Evolutionary conservation across 257 asterid genomes (phyloP).

Genomic region (Solanum arcanum): DNA sequence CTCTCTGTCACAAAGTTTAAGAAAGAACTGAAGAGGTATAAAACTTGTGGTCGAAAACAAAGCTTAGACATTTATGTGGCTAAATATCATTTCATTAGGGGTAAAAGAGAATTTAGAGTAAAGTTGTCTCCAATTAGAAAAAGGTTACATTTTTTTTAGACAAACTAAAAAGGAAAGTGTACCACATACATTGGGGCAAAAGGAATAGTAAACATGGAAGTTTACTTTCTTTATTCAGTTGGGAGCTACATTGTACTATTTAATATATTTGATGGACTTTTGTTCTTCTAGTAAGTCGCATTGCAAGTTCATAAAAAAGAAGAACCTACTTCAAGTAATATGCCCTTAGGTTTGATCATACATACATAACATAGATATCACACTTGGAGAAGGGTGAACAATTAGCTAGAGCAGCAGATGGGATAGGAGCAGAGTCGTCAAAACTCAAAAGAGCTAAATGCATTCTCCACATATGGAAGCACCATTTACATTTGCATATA

Average conservation of each 20-base stretch:
- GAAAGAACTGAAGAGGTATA: background rate
- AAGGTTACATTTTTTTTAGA: background rate
- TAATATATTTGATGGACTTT: background rate
- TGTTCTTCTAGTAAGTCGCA: background rate
- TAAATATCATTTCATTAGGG: background rate
- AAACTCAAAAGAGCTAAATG: background rate
- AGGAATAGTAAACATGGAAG: background rate
- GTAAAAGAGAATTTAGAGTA: background rate
- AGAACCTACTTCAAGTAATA: background rate
- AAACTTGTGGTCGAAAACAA: background rate
- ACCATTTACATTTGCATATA: background rate
- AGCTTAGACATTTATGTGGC: background rate
- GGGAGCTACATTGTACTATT: background rate
- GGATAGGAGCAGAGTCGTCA: background rate
- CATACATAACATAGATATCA: background rate
- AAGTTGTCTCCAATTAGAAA: background rate
- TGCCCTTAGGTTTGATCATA: background rate
- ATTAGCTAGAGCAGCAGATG: background rate
- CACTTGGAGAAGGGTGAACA: background rate
- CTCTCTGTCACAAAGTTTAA: background rate
- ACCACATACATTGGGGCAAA: background rate
- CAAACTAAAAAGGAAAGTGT: background rate
- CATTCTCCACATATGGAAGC: background rate
- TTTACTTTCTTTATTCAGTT: background rate
- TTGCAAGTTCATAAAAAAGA: background rate